Conservation (phyloP, 2,329 filamentous ascomycete genomes). For the Cladosporium sp. region DNA sequence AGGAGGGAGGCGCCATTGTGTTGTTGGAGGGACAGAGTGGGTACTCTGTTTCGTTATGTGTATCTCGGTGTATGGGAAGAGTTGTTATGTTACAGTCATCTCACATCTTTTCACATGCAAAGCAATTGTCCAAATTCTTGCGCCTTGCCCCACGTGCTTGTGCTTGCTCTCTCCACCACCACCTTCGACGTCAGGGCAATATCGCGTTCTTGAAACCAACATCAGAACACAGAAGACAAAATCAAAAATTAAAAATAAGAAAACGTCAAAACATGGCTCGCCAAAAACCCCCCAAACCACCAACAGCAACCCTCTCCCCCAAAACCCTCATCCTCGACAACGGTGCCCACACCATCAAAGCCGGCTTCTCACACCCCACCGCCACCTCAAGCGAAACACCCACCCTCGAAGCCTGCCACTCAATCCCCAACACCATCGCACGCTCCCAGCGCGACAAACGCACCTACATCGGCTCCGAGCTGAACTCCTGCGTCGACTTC, state of each 20-base stretch:
- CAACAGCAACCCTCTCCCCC: constrained; percentile 1
- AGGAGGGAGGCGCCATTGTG: constrained; percentile 29
- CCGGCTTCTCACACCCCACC: constrained; percentile 62
- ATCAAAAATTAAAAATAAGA: background rate
- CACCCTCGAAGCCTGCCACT: constrained; percentile 56
- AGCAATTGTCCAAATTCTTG: constrained; percentile 19
- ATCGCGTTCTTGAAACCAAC: background rate
- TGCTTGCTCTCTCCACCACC: background rate
- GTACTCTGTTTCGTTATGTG: background rate
- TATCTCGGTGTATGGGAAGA: background rate
- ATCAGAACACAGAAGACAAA: background rate
- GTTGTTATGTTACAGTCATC: constrained; percentile 5
- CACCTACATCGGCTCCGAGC: constrained; percentile 75
- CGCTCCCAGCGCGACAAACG: constrained; percentile 73
- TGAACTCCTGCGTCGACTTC: constrained; percentile 80
- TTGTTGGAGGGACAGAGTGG: background rate
- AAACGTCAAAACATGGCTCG: constrained; percentile 6
- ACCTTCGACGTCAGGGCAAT: background rate
- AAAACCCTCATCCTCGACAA: constrained; percentile 89
- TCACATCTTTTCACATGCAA: constrained; percentile 8
- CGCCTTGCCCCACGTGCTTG: background rate
- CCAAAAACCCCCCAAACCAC: constrained; percentile 12
- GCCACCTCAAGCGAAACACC: constrained; percentile 27
- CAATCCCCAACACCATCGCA: constrained; percentile 86
- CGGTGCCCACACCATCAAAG: constrained; percentile 88